Conservation (phyloP, 257 asterid species). For the Vinca minor region DNA sequence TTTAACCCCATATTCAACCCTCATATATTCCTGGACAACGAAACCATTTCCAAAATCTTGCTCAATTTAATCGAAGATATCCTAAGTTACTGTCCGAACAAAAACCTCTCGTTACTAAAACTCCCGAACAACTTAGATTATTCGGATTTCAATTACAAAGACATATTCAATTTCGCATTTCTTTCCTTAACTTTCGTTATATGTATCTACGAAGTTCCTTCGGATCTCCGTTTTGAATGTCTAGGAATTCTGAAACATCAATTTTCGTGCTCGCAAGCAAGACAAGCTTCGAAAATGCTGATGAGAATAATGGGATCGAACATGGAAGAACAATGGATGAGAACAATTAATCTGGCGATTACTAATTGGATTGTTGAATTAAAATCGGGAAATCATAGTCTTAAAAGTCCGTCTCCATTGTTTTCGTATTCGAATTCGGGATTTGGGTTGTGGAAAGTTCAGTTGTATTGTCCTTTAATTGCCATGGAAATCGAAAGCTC, state of each 20-base stretch:
- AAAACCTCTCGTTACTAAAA: constrained; percentile 18
- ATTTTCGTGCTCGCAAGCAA: constrained; percentile 37
- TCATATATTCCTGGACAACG: too few relatives aligned
- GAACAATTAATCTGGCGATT: constrained; percentile 65
- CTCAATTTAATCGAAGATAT: constrained; percentile 40
- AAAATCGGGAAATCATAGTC: constrained; percentile 12
- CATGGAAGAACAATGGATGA: constrained; percentile 65
- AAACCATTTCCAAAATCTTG: constrained; percentile 20
- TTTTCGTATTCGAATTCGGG: constrained; percentile 50
- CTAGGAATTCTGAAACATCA: constrained; percentile 40
- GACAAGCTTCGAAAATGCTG: constrained; percentile 35
- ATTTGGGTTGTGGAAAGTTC: constrained; percentile 75
- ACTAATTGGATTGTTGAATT: constrained; percentile 64
- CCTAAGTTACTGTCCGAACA: constrained; percentile 36
- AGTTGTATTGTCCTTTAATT: constrained; percentile 66
- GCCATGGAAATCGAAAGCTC: constrained; percentile 56
- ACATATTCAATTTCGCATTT: constrained; percentile 52
- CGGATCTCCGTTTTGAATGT: constrained; percentile 41
- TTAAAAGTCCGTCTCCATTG: constrained; percentile 46
- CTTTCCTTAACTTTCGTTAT: constrained; percentile 53
- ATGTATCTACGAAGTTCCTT: constrained; percentile 73
- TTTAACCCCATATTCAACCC: constrained; percentile 14
- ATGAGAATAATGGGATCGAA: constrained; percentile 66
- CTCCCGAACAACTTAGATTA: constrained; percentile 23
- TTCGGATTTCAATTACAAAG: constrained; percentile 20